phyloP scores from a whole-genome alignment of 805 yeast species.

The Metschnikowia lachancei region DNA sequence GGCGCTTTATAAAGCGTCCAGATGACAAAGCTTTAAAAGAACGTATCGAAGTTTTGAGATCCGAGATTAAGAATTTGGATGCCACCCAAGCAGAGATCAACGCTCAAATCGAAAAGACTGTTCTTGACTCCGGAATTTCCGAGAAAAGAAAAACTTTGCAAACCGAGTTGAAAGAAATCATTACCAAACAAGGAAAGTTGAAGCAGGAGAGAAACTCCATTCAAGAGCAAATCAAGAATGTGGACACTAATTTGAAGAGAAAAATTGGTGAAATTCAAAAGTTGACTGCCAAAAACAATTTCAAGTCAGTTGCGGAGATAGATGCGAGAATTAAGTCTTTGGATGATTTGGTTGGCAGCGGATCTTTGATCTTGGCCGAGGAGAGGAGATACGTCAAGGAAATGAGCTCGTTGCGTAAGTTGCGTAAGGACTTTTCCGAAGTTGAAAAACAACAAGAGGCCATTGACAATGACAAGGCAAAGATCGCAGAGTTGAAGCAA shows the following conservation, averaged over 20 bases:
- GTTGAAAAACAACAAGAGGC: slow-evolving; percentile 74
- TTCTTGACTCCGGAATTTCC: slow-evolving; percentile 30
- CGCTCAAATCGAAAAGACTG: slow-evolving; percentile 48
- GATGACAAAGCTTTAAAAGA: slow-evolving; percentile 64
- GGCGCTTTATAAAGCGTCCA: slow-evolving; percentile 69
- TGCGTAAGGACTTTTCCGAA: slow-evolving; percentile 71
- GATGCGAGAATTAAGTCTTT: slow-evolving; percentile 61
- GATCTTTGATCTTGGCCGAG: slow-evolving; percentile 80
- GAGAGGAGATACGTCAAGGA: slow-evolving; percentile 86
- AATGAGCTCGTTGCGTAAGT: slow-evolving; percentile 75
- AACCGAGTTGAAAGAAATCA: slow-evolving; percentile 39
- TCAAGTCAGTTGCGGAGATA: slow-evolving; percentile 65
- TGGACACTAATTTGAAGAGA: slow-evolving; percentile 71
- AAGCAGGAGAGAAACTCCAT: slow-evolving; percentile 49
- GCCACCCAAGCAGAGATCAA: slow-evolving; percentile 49
- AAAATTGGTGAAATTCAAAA: slow-evolving; percentile 72
- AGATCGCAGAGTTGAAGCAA: slow-evolving; percentile 72
- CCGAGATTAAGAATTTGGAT: slow-evolving; percentile 64
- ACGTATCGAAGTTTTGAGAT: slow-evolving; percentile 51
- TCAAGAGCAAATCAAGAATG: slow-evolving; percentile 66
- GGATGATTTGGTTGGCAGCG: slow-evolving; percentile 74
- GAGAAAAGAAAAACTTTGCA: slow-evolving; percentile 36
- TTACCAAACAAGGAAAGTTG: slow-evolving; percentile 47
- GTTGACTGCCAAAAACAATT: slow-evolving; percentile 66
- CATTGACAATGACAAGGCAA: slow-evolving; percentile 73